These are phyloP conservation scores for Tuber magnatum DNA, from an alignment of 495 filamentous ascomycete species.

Conservation along the genomic window DNA sequence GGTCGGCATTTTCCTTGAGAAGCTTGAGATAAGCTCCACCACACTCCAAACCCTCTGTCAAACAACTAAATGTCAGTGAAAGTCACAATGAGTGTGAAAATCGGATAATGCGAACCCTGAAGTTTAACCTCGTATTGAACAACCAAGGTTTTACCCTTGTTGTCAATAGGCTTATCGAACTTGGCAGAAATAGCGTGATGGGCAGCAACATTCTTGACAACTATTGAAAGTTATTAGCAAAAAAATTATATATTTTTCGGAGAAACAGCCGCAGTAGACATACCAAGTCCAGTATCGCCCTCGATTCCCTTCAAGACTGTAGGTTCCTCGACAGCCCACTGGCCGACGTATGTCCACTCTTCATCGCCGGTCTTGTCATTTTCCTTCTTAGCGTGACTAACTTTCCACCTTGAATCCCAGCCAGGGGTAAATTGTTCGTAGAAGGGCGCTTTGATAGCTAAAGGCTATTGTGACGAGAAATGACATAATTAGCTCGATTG, in stretches of 20 bases:
- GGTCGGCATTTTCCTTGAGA: constrained; percentile 91
- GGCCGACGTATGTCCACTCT: constrained; percentile 96
- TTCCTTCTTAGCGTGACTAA: constrained; percentile 94
- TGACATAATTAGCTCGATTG: constrained; percentile 7
- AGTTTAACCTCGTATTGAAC: constrained; percentile 99
- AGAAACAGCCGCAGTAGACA: not conserved
- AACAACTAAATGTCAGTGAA: constrained; percentile 23
- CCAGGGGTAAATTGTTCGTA: constrained; percentile 96
- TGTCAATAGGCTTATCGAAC: constrained; percentile 92
- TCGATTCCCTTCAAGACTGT: constrained; percentile 86
- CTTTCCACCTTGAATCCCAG: constrained; percentile 87
- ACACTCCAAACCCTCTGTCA: constrained; percentile 82
- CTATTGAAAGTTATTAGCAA: constrained; percentile 42
- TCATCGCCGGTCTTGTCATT: constrained; percentile 70
- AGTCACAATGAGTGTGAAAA: constrained; percentile 7
- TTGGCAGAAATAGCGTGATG: constrained; percentile 99
- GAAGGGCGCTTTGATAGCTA: constrained; percentile 83
- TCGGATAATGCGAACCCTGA: constrained; percentile 61
- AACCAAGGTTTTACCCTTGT: constrained; percentile 92
- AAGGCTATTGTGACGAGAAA: constrained; percentile 55
- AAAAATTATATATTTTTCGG: too few relatives aligned
- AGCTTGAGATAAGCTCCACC: constrained; percentile 99
- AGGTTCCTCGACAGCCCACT: constrained; percentile 96
- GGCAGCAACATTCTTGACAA: constrained; percentile 91
- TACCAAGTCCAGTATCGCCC: constrained; percentile 79